Percentiles rank a stretch among this genome's conserved stretches.
These are phyloP conservation scores for Elsinoe necatrix DNA, from an alignment of 2,329 filamentous ascomycete species.

Conservation along the genomic window DNA sequence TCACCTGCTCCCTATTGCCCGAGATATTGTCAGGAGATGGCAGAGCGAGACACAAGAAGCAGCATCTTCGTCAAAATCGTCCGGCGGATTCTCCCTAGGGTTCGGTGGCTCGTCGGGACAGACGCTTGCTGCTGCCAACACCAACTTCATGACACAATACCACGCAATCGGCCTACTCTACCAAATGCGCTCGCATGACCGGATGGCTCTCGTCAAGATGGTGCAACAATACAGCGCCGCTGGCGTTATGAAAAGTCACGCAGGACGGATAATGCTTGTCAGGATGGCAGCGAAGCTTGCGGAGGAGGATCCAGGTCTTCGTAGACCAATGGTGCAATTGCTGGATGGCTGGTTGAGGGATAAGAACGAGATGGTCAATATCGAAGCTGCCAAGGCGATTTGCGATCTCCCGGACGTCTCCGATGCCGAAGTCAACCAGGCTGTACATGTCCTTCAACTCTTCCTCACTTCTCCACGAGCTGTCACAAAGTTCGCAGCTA, in stretches of 20 bases:
- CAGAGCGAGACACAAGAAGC: slow-evolving; percentile 98
- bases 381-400: slow-evolving; percentile 96
- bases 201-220: slow-evolving; percentile 99
- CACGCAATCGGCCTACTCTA: slow-evolving; percentile 96
- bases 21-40: slow-evolving; percentile 93
- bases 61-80: slow-evolving; percentile 80
- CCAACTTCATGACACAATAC: slow-evolving; percentile 97
- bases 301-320: slow-evolving; percentile 79
- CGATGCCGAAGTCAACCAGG: slow-evolving; percentile 82
- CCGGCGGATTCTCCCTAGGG: slow-evolving; percentile 80
- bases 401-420: slow-evolving; percentile 90
- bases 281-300: slow-evolving; percentile 86
- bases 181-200: slow-evolving; percentile 94
- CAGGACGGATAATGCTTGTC: slow-evolving; percentile 85
- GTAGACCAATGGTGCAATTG: slow-evolving; percentile 94
- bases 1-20: slow-evolving; percentile 90
- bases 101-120: slow-evolving; percentile 74
- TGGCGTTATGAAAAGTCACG: slow-evolving; percentile 89
- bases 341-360: slow-evolving; percentile 94
- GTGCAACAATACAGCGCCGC: slow-evolving; percentile 95
- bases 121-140: slow-evolving; percentile 64
- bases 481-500: slow-evolving; percentile 94
- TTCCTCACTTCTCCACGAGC: slow-evolving; percentile 93
- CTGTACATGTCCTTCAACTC: slow-evolving; percentile 88
- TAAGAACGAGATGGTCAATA: slow-evolving; percentile 99